A percentile compares a stretch with the other conserved stretches of the same genome.
Evolutionary conservation across 129 eudicot genomes (phyloP).

Genomic region (Logfia minima): DNA sequence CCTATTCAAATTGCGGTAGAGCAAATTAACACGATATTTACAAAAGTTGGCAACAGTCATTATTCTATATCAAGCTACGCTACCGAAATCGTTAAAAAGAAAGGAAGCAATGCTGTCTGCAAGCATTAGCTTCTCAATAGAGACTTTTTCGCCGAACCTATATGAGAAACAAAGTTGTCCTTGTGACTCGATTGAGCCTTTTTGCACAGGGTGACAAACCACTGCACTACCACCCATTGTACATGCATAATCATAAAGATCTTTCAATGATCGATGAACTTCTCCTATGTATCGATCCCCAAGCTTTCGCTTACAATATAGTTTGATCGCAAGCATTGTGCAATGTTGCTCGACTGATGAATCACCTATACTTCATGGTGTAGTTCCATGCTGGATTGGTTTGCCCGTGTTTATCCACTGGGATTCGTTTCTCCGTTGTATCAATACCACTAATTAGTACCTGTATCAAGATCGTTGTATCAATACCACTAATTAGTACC

Average conservation of each 20-base stretch:
- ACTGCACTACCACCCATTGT: conserved; percentile 51
- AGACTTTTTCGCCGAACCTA: conserved; percentile 55
- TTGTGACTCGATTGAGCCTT: conserved; percentile 51
- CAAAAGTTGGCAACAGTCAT: background rate
- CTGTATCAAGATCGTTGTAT: too few species aligned
- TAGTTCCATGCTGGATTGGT: conserved; percentile 62
- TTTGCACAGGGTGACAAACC: conserved; percentile 42
- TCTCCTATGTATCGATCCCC: conserved; percentile 69
- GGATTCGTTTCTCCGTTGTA: conserved; percentile 49
- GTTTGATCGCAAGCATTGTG: conserved; percentile 52
- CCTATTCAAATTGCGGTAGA: background rate
- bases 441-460: conserved; percentile 39
- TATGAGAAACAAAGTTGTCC: conserved; percentile 54
- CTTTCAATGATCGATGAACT: conserved; percentile 51
- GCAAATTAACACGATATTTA: background rate
- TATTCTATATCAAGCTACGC: background rate
- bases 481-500: conserved; percentile 45
- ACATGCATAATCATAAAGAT: conserved; percentile 51
- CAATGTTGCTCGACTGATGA: conserved; percentile 42
- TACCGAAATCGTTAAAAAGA: conserved; percentile 11
- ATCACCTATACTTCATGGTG: conserved; percentile 51
- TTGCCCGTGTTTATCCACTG: conserved; percentile 47
- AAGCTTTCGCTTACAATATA: conserved; percentile 63
- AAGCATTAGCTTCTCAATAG: conserved; percentile 47
- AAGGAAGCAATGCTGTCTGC: conserved; percentile 44